Base-by-base conservation (phyloP, 2,329 filamentous ascomycete genomes). In the Orbilia quercus region DNA sequence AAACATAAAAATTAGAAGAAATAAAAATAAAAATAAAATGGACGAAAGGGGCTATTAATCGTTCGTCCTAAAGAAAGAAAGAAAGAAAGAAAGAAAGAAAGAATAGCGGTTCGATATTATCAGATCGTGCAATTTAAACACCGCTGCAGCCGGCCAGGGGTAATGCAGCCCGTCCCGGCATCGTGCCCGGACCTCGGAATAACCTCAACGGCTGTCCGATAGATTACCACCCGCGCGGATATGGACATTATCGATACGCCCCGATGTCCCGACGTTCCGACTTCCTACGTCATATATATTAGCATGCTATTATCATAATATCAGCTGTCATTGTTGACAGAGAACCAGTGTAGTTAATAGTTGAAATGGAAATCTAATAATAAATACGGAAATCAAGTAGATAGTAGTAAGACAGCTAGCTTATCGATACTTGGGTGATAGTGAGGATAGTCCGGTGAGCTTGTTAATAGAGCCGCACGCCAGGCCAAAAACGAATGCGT, bases 401-500 rank as follows among this genome's bases (percentile, higher is more conserved):
- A n/a, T n/a, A n/a, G n/a, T n/a, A n/a, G n/a, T n/a, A n/a, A n/a
- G n/a, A n/a, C n/a, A 31, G 9, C 2, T 5, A 22, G 12, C 16
- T 48, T 48, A 48, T 48, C 23, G 48, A 51, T 51, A 51, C 23
- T 14, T 47, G 44, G 40, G 5, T 44, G n/a, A 9, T 9, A 18
- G 7, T 38, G 34, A 7, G 14, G 40, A 44, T 18, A 9, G 16
- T 16, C n/a, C 7, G 44, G n/a, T 23, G n/a, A 9, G 4, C 3
- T 18, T 14, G 50, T 54, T 40, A 9, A 31, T 54, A 1, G 25
- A 16, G 28, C 7, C 23, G 50, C 23, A 23, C 18, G 16, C n/a
- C 16, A 11, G 34, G 53, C 53, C 53, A 57, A 42, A 57, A 57
- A 34, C 53, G 53, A 57, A 57, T 4, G 53, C 53, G 36, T 57